These are phyloP conservation scores for Leucosporidium yakuticum DNA, from an alignment of 768 basidiomycete genomes.

Conservation along the genomic window DNA sequence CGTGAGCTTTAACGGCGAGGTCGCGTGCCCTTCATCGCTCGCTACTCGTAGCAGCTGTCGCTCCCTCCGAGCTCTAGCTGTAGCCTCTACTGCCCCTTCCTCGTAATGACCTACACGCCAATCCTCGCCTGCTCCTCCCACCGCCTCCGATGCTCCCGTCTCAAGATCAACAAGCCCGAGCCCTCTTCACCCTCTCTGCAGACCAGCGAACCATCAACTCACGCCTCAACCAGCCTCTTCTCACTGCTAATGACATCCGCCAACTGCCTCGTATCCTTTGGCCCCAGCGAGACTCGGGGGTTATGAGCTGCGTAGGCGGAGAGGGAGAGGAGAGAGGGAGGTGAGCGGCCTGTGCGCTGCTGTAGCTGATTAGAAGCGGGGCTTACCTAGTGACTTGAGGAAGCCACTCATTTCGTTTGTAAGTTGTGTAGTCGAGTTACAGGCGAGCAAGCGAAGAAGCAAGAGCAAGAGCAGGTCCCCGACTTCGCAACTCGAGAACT, in stretches of 20 bases:
- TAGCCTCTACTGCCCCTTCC: not conserved
- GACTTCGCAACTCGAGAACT: no score
- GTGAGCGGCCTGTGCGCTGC: no score
- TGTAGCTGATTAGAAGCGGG: no score
- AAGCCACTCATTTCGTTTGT: no score
- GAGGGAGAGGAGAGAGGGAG: not conserved
- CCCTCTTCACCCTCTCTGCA: not conserved
- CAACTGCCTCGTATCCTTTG: slow-evolving; percentile 20
- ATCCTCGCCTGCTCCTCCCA: not conserved
- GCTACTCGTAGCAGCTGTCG: not conserved
- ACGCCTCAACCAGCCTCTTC: slow-evolving; percentile 23
- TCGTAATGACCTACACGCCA: not conserved
- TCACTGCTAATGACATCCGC: slow-evolving; percentile 28
- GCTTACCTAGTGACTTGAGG: no score
- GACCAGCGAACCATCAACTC: not conserved
- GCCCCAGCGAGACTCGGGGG: slow-evolving; percentile 22
- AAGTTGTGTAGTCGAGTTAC: no score
- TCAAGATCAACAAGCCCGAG: not conserved
- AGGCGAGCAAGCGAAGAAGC: no score
- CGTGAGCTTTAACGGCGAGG: not conserved
- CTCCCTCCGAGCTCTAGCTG: not conserved
- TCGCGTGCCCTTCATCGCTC: not conserved
- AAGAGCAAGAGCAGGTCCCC: no score
- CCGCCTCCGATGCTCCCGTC: not conserved
- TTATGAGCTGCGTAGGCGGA: slow-evolving; percentile 28